Evolutionary conservation across 2,329 filamentous ascomycete genomes (phyloP).

Genomic region (Colletotrichum coccodes): DNA sequence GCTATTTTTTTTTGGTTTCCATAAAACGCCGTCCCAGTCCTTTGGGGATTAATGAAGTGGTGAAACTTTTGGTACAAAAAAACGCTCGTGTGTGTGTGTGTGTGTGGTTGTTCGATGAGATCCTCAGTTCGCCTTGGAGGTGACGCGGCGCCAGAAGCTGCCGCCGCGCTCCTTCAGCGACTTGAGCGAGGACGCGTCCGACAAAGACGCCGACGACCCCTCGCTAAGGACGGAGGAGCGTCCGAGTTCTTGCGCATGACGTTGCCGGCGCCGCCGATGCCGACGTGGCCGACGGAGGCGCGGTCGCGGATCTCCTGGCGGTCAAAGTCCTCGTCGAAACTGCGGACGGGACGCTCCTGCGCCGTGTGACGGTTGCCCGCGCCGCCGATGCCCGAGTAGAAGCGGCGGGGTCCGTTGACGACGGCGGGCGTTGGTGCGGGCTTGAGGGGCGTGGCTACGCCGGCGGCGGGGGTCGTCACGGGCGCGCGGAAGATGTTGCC

Average conservation of each 20-base stretch:
- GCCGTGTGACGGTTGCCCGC: slow-evolving; percentile 76
- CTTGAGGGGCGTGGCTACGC: slow-evolving; percentile 59
- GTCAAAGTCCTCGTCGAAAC: slow-evolving; percentile 35
- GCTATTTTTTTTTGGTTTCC: slow-evolving; percentile 20
- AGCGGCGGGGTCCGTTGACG: slow-evolving; percentile 57
- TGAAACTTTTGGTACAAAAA: not conserved
- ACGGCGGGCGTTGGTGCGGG: slow-evolving; percentile 53
- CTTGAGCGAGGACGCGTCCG: slow-evolving; percentile 24
- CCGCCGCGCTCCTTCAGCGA: slow-evolving; percentile 36
- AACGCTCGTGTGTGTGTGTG: not conserved
- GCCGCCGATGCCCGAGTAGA: slow-evolving; percentile 74
- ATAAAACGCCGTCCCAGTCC: slow-evolving; percentile 12
- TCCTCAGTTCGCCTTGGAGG: slow-evolving; percentile 37
- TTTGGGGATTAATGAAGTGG: not conserved
- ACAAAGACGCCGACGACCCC: slow-evolving; percentile 37
- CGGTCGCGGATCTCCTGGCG: slow-evolving; percentile 32
- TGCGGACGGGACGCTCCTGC: slow-evolving; percentile 42
- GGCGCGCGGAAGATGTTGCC: slow-evolving; percentile 65
- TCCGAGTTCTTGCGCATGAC: slow-evolving; percentile 71
- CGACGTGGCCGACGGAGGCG: slow-evolving; percentile 32
- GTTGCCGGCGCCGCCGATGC: slow-evolving; percentile 61
- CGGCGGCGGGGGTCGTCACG: slow-evolving; percentile 52
- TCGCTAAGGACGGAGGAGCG: slow-evolving; percentile 59
- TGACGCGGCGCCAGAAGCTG: slow-evolving; percentile 53
- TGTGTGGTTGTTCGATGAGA: not conserved